These are phyloP conservation scores for Aquilaria malaccensis DNA, from an alignment of 345 rosid species.

Conservation along the genomic window DNA sequence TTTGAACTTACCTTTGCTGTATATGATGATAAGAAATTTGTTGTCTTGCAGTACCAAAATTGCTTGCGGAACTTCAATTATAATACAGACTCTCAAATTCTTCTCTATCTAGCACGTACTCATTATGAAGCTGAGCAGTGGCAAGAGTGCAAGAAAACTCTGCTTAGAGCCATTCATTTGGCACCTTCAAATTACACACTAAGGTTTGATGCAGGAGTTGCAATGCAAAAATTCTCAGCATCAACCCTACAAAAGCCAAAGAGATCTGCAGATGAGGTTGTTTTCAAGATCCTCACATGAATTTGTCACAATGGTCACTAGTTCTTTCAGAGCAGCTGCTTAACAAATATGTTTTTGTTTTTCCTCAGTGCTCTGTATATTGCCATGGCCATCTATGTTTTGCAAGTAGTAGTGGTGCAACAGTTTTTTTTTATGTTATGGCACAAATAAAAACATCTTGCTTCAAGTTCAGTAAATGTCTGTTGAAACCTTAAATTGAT, in stretches of 20 bases:
- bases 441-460: no score
- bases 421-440: no score
- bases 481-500: constrained; percentile 5
- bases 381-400: no score
- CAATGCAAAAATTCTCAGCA: constrained; percentile 96
- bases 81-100: constrained; percentile 87
- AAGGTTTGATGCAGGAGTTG: constrained; percentile 96
- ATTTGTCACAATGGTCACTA: no score
- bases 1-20: background rate
- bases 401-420: no score
- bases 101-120: constrained; percentile 90
- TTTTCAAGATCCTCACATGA: constrained; percentile 1
- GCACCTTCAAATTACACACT: constrained; percentile 88
- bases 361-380: no score
- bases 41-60: constrained; percentile 80
- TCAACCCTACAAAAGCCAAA: constrained; percentile 89
- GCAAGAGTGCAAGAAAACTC: constrained; percentile 98
- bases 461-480: background rate
- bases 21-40: constrained; percentile 7
- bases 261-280: constrained; percentile 92
- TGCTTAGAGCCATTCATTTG: constrained; percentile 88
- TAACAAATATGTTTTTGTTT: no score
- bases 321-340: no score
- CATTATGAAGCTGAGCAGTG: constrained; percentile 99
- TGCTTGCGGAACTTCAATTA: constrained; percentile 88